Base-by-base conservation (phyloP, 1,284 basidiomycete genomes). In the Leccinum fallax region DNA sequence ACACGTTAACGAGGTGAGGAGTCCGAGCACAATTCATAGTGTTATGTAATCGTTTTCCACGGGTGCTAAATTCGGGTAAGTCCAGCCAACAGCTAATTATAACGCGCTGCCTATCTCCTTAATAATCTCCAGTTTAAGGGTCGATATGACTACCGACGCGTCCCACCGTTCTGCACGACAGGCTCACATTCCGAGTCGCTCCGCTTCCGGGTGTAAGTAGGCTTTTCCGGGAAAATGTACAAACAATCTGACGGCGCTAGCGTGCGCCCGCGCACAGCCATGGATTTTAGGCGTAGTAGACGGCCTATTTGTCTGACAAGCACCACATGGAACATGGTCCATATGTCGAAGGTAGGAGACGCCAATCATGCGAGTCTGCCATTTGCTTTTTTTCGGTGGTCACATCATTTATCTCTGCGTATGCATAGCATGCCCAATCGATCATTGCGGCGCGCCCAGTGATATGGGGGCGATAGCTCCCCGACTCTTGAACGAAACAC, bases 321-420 rank as follows among this genome's bases (percentile, higher is more conserved):
- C 8, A 54, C 40, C 57, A 57, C 53, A 32, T 49, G 65, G 28
- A 16, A 43, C 53, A 32, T 49, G 65, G 28, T 16, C 55, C 40
- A 30, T 26, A 4, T 46, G 30, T 24, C 24, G 54, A 40, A 16
- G 34, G 32, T 13, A 19, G 24, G 15, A 36, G 53, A 36, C 30
- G 34, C 51, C 51, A 57, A 57, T 51, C 34, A n/a, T 30, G 40
- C 59, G 57, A 49, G 32, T 43, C 48, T 15, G 16, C 34, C 30
- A 21, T 53, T 49, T 36, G 51, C 59, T 66, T 57, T 26, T 28
- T 13, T 46, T 46, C 21, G 26, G 49, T 36, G 34, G 34, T 36
- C 34, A 28, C 49, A 51, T 51, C 15, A 51, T 28, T n/a, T 15
- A 3, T 51, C 26, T 8, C 32, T 34, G 59, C 38, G n/a, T 30